Evolutionary conservation across 176 grass and related monocot species (phyloP).

Genomic region (Pontederia crassipes): DNA sequence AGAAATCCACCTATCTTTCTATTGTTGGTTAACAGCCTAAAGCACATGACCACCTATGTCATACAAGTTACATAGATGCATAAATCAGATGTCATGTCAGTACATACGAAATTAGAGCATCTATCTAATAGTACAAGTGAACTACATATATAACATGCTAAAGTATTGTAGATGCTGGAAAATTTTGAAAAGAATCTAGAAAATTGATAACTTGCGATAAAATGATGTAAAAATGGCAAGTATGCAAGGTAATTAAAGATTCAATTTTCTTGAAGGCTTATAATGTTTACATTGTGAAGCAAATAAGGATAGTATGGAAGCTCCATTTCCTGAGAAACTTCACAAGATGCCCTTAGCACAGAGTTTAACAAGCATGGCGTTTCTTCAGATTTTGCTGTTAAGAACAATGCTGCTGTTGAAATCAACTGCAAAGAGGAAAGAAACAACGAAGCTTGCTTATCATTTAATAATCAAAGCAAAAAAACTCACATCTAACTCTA

Average conservation of each 20-base stretch:
- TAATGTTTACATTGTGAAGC: constrained; percentile 41
- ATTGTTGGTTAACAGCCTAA: too few relatives aligned
- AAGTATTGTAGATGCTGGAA: too few relatives aligned
- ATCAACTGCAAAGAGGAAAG: constrained; percentile 37
- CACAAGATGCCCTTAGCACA: constrained; percentile 63
- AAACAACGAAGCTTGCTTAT: neutral
- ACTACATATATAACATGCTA: too few relatives aligned
- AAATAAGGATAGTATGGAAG: constrained; percentile 49
- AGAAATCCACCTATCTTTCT: too few relatives aligned
- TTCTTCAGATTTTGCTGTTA: constrained; percentile 75
- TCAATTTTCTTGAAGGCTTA: neutral
- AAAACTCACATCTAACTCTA: neutral
- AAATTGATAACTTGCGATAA: neutral
- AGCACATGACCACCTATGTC: too few relatives aligned
- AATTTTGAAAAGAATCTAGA: neutral
- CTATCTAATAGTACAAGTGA: too few relatives aligned
- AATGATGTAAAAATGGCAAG: constrained; percentile 4
- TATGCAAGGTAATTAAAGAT: neutral
- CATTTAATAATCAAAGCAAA: neutral
- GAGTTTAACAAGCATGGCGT: constrained; percentile 62
- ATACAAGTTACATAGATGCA: too few relatives aligned
- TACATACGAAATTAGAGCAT: too few relatives aligned
- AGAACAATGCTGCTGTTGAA: constrained; percentile 74
- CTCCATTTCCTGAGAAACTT: constrained; percentile 63
- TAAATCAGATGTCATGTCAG: too few relatives aligned